Base-by-base conservation (phyloP, 2,329 filamentous ascomycete species). In the Botrytis fragariae region DNA sequence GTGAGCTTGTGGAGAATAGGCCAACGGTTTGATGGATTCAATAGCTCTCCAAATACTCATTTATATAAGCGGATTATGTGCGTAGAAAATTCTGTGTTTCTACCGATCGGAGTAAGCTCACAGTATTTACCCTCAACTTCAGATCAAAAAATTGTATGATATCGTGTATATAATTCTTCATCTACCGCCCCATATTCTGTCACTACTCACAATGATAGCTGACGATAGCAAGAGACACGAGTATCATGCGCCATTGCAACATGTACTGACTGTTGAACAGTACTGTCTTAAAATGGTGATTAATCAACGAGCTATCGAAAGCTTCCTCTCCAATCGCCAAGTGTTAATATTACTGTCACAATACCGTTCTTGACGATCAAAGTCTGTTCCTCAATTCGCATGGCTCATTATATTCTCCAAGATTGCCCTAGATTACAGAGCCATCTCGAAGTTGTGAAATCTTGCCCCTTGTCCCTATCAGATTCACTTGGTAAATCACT, bases 111-210 rank as follows among this genome's bases (percentile, higher is more conserved):
- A 14, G 7, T n/a, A 20, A 3, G 1, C n/a, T 57, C n/a, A 29
- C n/a, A 29, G n/a, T 57, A 1, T 29, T n/a, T 8, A 2, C 0
- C 3, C n/a, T 57, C 7, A 8, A 29, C 0, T 29, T 57, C 7
- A 57, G 14, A 7, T 57, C 0, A 9, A 4, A 29, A 3, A 8
- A 6, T 57, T 57, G 6, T 29, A 7, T 29, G 1, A 12, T 12
- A 29, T 57, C 14, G 6, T 18, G 6, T 29, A 18, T 18, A 29
- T 57, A 18, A 54, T 54, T 5, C 51, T 2, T 54, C 6, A 29
- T 3, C 2, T 29, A 18, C 2, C n/a, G 6, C 14, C 0, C 14
- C 5, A 29, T 54, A 8, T 12, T 54, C 14, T 29, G 1, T n/a
- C 25, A 25, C 45, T 0, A 22, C 9, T 48, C 45, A 8, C 12